Conservation (phyloP, 2,329 filamentous ascomycete genomes). For the Epichloe typhina region DNA sequence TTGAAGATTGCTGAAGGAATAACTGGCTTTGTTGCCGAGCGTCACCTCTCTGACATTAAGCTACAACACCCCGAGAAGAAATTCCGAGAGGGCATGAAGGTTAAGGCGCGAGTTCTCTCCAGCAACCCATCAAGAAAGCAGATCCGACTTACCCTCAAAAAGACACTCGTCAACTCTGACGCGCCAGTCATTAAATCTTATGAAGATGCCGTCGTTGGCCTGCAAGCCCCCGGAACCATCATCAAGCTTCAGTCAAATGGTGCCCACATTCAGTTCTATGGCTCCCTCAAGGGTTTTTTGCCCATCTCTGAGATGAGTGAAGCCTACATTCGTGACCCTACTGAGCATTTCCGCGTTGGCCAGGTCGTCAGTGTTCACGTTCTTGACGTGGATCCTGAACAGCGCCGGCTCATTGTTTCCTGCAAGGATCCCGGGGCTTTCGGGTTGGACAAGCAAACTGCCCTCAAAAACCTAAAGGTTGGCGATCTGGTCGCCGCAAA, state of each 20-base stretch:
- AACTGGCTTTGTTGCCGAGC: constrained; percentile 74
- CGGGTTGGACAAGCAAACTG: constrained; percentile 60
- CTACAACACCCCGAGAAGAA: constrained; percentile 93
- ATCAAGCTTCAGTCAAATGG: constrained; percentile 67
- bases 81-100: constrained; percentile 72
- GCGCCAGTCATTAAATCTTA: constrained; percentile 66
- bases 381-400: constrained; percentile 62
- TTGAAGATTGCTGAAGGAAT: constrained; percentile 79
- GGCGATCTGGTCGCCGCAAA: constrained; percentile 66
- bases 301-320: constrained; percentile 97
- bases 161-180: constrained; percentile 84
- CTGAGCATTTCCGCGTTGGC: constrained; percentile 76
- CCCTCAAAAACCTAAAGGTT: constrained; percentile 58
- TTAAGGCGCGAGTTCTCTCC: constrained; percentile 78
- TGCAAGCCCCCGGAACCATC: constrained; percentile 80
- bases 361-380: constrained; percentile 88
- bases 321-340: constrained; percentile 80
- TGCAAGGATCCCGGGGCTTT: constrained; percentile 82
- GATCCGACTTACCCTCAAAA: constrained; percentile 83
- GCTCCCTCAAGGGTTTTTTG: constrained; percentile 68
- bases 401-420: constrained; percentile 66
- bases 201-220: constrained; percentile 57
- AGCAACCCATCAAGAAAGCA: constrained; percentile 63
- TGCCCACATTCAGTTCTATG: constrained; percentile 88
- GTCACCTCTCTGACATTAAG: constrained; percentile 77